These are phyloP conservation scores for Trichosporon sp. DNA, from an alignment of 1,284 basidiomycete genomes.

Conservation along the genomic window DNA sequence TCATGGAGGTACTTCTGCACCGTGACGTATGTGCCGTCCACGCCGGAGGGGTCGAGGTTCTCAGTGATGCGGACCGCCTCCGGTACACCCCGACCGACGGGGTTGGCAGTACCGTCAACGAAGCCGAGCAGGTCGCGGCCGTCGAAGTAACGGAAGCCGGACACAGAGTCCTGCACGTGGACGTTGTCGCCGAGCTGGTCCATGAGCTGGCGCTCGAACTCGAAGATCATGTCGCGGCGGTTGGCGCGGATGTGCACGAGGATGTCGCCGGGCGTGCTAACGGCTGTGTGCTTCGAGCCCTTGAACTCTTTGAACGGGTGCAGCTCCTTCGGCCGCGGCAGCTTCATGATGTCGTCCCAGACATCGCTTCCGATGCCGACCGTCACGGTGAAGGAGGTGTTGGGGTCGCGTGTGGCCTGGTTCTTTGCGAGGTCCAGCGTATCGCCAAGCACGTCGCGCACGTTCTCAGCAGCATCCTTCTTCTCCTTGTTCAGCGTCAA, in stretches of 20 bases:
- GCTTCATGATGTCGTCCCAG: slow-evolving; percentile 12
- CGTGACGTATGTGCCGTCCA: slow-evolving; percentile 14
- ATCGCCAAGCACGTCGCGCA: slow-evolving; percentile 1
- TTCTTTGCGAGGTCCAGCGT: slow-evolving; percentile 11
- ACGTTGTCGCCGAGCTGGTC: slow-evolving; percentile 9
- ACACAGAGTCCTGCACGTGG: slow-evolving; percentile 7
- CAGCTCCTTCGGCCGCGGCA: slow-evolving; percentile 13
- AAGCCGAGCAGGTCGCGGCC: slow-evolving; percentile 20
- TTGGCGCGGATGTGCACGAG: slow-evolving; percentile 17
- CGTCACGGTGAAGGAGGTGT: slow-evolving; percentile 3
- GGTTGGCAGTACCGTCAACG: slow-evolving; percentile 21
- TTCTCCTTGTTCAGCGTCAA: slow-evolving; percentile 20
- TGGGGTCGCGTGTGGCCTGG: slow-evolving; percentile 12
- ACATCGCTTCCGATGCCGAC: slow-evolving; percentile 15
- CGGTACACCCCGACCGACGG: slow-evolving; percentile 9
- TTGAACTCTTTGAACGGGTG: slow-evolving; percentile 14
- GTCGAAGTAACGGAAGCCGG: slow-evolving; percentile 22
- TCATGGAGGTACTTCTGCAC: slow-evolving; percentile 20
- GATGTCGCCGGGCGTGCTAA: slow-evolving; percentile 14
- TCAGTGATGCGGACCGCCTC: slow-evolving; percentile 2
- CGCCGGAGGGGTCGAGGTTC: neutral
- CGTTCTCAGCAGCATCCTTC: neutral
- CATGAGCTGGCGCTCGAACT: slow-evolving; percentile 15
- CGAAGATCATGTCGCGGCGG: slow-evolving; percentile 18
- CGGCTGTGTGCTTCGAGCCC: slow-evolving; percentile 13